Percentiles rank a stretch among this genome's conserved stretches.
These are phyloP conservation scores for Flaveria sonorensis DNA, from an alignment of 129 eudicot genomes.

Conservation along the genomic window DNA sequence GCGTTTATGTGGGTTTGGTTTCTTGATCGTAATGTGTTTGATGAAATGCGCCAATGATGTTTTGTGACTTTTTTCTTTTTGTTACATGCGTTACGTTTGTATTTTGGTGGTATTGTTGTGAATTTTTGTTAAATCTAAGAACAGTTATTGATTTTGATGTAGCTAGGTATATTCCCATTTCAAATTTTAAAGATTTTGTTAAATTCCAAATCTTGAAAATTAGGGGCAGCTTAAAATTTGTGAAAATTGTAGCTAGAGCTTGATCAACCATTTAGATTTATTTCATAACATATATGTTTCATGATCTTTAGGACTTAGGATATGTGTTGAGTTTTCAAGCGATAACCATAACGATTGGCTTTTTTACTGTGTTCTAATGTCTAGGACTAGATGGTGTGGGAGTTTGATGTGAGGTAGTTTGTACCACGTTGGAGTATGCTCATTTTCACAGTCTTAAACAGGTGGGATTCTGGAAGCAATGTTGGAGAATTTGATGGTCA, in stretches of 20 bases:
- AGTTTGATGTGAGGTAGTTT: background rate
- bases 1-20: constrained; percentile 78
- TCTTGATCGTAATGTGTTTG: constrained; percentile 29
- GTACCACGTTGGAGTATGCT: constrained; percentile 14
- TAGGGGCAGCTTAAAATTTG: background rate
- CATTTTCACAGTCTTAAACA: constrained; percentile 37
- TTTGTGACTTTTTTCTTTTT: background rate
- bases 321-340: background rate
- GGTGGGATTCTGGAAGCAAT: constrained; percentile 99
- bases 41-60: constrained; percentile 26
- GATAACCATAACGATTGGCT: background rate
- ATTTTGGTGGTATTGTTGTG: background rate
- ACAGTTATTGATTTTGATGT: constrained; percentile 17
- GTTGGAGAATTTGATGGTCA: constrained; percentile 98
- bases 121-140: background rate
- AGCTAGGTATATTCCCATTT: background rate
- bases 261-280: background rate
- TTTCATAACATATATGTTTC: background rate
- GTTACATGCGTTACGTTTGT: background rate
- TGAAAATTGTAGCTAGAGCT: background rate
- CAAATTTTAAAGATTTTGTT: background rate
- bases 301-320: constrained; percentile 12
- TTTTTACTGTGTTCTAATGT: background rate
- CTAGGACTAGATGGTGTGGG: constrained; percentile 1
- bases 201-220: constrained; percentile 21